phyloP scores from a whole-genome alignment of 331 rosid genomes.

The Acacia pycnantha region DNA sequence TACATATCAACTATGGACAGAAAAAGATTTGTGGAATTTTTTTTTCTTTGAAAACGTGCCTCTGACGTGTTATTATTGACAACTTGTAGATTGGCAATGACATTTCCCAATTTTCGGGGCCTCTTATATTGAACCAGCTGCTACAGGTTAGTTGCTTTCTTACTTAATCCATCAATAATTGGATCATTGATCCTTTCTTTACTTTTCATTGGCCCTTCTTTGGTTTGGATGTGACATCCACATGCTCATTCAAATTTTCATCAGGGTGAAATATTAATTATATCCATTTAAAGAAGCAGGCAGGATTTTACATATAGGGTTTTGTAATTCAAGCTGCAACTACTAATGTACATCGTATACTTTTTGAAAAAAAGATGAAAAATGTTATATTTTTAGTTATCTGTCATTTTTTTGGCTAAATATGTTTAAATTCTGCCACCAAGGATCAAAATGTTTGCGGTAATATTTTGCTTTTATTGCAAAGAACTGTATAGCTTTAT shows the following conservation, averaged over 20 bases:
- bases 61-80: slow-evolving; percentile 25
- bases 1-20: background rate
- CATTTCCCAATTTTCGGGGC: slow-evolving; percentile 82
- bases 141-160: slow-evolving; percentile 62
- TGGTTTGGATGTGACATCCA: background rate
- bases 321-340: background rate
- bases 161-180: slow-evolving; percentile 20
- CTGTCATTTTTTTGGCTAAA: no score
- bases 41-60: slow-evolving; percentile 4
- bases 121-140: slow-evolving; percentile 76
- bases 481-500: no score
- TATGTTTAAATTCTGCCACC: no score
- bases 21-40: background rate
- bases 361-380: no score
- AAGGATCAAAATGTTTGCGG: no score
- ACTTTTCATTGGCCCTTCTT: background rate
- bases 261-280: background rate
- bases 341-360: background rate
- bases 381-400: no score
- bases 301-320: background rate
- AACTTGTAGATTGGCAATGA: slow-evolving; percentile 84
- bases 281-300: background rate
- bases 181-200: background rate
- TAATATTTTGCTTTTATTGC: no score
- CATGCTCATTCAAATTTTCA: background rate